phyloP scores from a whole-genome alignment of 345 rosid species.

The Lepidium sativum region DNA sequence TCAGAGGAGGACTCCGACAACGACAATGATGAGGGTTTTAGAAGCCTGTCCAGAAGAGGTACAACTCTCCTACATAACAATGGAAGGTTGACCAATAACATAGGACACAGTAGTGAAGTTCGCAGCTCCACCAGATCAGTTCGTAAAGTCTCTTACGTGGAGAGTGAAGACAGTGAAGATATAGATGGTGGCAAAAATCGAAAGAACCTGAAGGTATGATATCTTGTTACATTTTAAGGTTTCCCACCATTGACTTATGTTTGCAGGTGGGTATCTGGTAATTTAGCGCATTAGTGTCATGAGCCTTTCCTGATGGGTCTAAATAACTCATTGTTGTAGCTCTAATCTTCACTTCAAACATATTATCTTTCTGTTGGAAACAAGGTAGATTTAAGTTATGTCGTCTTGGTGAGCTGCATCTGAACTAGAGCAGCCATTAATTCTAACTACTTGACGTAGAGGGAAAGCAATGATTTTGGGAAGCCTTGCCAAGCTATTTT shows the following conservation, averaged over 20 bases:
- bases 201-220: constrained; percentile 62
- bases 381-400: neutral
- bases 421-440: neutral
- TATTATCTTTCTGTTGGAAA: neutral
- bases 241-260: neutral
- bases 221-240: constrained; percentile 6
- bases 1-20: constrained; percentile 66
- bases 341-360: neutral
- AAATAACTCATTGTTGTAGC: neutral
- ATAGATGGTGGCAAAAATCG: constrained; percentile 72
- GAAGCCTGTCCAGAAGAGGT: constrained; percentile 54
- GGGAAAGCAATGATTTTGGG: neutral
- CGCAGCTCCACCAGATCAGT: constrained; percentile 86
- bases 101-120: constrained; percentile 61
- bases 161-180: constrained; percentile 99
- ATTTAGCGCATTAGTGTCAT: neutral
- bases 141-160: constrained; percentile 96
- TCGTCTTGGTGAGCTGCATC: neutral
- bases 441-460: neutral
- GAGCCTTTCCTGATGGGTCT: no score
- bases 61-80: constrained; percentile 49
- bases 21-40: constrained; percentile 55
- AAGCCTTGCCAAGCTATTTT: neutral
- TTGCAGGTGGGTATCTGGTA: neutral
- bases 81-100: constrained; percentile 38